These are phyloP conservation scores for Microcera coccophila DNA, from an alignment of 2,329 filamentous ascomycete genomes.

Conservation along the genomic window DNA sequence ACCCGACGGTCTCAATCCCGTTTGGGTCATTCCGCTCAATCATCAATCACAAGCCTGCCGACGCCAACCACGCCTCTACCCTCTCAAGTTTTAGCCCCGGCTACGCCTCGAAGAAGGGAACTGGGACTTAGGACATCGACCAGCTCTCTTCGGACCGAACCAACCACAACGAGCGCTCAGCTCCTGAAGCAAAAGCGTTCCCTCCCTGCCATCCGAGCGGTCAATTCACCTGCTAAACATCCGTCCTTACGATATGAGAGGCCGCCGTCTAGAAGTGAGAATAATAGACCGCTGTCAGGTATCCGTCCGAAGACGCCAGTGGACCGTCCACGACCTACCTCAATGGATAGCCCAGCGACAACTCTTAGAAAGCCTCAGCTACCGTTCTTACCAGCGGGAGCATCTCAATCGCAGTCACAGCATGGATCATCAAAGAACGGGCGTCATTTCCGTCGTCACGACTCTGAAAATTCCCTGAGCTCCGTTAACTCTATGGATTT, in stretches of 20 bases:
- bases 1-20: slow-evolving; percentile 62
- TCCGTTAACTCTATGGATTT: slow-evolving; percentile 57
- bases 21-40: slow-evolving; percentile 64
- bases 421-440: slow-evolving; percentile 69
- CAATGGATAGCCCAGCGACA: slow-evolving; percentile 46
- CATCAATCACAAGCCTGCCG: slow-evolving; percentile 62
- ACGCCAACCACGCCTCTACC: slow-evolving; percentile 58
- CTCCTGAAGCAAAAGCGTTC: slow-evolving; percentile 63
- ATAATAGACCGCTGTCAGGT: slow-evolving; percentile 46
- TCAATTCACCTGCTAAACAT: slow-evolving; percentile 51
- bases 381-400: slow-evolving; percentile 77
- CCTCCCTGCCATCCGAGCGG: slow-evolving; percentile 54
- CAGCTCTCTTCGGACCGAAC: slow-evolving; percentile 53
- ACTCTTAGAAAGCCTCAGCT: slow-evolving; percentile 56
- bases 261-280: slow-evolving; percentile 57
- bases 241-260: slow-evolving; percentile 49
- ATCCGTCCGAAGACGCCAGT: slow-evolving; percentile 68
- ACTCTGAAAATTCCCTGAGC: slow-evolving; percentile 73
- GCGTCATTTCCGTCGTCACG: slow-evolving; percentile 71
- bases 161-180: slow-evolving; percentile 63
- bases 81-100: slow-evolving; percentile 45
- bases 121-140: slow-evolving; percentile 53
- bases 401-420: slow-evolving; percentile 69
- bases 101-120: slow-evolving; percentile 60
- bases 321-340: slow-evolving; percentile 52